Evolutionary conservation across 2,329 filamentous ascomycete genomes (phyloP), one percentile per base, ranked within the genome.

Genomic region (Beauveria caledonica): DNA sequence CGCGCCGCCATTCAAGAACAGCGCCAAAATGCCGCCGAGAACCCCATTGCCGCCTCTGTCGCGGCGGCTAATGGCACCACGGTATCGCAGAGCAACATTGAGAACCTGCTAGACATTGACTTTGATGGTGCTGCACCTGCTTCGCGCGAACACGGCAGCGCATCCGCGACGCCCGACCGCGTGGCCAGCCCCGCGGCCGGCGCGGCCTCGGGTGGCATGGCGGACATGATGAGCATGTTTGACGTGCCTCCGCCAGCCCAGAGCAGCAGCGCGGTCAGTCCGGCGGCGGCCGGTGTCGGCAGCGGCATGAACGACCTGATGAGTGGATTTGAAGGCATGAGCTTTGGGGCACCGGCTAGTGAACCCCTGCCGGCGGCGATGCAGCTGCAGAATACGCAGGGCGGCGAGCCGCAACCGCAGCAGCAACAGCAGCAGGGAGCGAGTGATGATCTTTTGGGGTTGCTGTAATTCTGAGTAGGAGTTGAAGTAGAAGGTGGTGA

Each of bases 1-100:
- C 88, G 89, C 66, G 93, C 93, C 55, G 94, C 94, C 63, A 96
- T 99, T 71, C 92, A 96, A 78, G 94, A 99, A 77, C 92, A 96
- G 78, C 85, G 89, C 65, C 86, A 97, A 74, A 91, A 97, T 68
- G 90, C 90, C 1, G 89, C 86, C 63, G 94, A 97, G 68, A 97
- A 97, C 72, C 93, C 94, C 1, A 90, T 97, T 66, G 93, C 93
- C 0, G 93, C 92, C 0, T 89, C 90, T 0, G 89, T 89, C 1
- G 86, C 86, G 0, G 86, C 82, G 0, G 85, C 86, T 1, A 86
- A 86, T 0, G 86, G 86, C 61, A 82, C 81, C 60, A 82, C 81
- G 60, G 70, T 78, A 27, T 69, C 81, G 7, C 87, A 92, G 71
- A 89, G 76, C 77, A 97, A 96, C 68, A 83, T 93, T 65, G 94